Evolutionary conservation across 805 yeast genomes (phyloP).

Genomic region (Helenozyma rhizophorensis): DNA sequence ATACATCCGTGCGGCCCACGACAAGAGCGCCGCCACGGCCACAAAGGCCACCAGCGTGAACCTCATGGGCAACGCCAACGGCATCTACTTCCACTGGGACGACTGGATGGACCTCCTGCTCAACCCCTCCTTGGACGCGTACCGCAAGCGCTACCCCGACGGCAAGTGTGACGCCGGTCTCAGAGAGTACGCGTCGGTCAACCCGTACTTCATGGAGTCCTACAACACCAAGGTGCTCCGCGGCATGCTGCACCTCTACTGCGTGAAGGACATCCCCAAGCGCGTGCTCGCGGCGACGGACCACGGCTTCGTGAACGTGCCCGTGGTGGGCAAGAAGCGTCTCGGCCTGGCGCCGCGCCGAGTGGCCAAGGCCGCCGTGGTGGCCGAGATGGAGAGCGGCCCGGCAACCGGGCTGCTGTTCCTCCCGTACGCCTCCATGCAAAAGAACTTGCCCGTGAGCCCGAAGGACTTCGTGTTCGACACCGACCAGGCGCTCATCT

Average conservation of each 20-base stretch:
- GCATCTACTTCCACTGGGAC: conserved; percentile 38
- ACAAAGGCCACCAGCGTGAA: conserved; percentile 1
- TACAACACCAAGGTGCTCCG: conserved; percentile 28
- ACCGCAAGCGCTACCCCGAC: conserved; percentile 12
- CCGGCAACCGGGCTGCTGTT: background rate
- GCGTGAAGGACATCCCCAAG: conserved; percentile 26
- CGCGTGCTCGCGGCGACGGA: conserved; percentile 23
- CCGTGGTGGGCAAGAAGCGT: conserved; percentile 24
- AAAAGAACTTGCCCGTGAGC: conserved; percentile 13
- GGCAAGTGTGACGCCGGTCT: conserved; percentile 24
- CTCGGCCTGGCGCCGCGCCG: conserved; percentile 10
- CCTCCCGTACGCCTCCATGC: conserved; percentile 6
- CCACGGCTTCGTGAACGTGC: conserved; percentile 21
- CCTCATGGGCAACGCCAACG: conserved; percentile 11
- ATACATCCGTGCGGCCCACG: conserved; percentile 6
- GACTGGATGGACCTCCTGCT: conserved; percentile 33
- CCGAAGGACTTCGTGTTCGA: conserved; percentile 28
- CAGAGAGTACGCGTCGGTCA: conserved; percentile 21
- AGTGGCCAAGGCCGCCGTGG: conserved; percentile 2
- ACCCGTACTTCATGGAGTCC: conserved; percentile 32
- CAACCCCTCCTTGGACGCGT: conserved; percentile 14
- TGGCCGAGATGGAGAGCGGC: conserved; percentile 5
- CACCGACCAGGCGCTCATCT: conserved; percentile 23
- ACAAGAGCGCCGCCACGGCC: background rate
- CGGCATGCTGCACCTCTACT: conserved; percentile 32